These are phyloP conservation scores for Cryptosporidium bovis DNA, from an alignment of 169 alveolate genomes.

Conservation along the genomic window DNA sequence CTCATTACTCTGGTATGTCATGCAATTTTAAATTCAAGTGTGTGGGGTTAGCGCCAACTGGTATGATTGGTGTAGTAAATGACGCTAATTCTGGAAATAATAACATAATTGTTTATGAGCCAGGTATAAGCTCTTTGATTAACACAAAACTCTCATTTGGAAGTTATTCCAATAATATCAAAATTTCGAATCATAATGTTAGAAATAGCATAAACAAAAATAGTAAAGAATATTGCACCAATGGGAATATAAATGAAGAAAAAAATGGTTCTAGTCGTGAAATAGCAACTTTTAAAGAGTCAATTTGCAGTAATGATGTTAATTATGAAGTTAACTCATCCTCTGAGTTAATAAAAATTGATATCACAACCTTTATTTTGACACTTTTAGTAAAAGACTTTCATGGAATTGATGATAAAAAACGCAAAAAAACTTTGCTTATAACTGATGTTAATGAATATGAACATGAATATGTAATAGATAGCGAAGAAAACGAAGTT, in stretches of 20 bases:
- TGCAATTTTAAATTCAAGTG: slow-evolving; percentile 42
- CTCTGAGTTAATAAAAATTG: neutral
- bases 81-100: neutral
- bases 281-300: too few species aligned
- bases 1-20: slow-evolving; percentile 35
- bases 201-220: neutral
- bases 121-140: slow-evolving; percentile 29
- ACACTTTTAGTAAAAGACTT: slow-evolving; percentile 16
- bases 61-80: neutral
- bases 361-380: slow-evolving; percentile 6
- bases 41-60: slow-evolving; percentile 42
- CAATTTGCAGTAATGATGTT: too few species aligned
- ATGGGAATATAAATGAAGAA: too few species aligned
- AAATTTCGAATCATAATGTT: neutral
- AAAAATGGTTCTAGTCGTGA: too few species aligned
- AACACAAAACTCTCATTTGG: slow-evolving; percentile 5
- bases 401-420: neutral
- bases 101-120: slow-evolving; percentile 2
- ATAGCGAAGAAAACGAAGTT: neutral
- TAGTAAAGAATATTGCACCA: too few species aligned
- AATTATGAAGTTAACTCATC: neutral
- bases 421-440: neutral
- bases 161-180: slow-evolving; percentile 34
- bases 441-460: neutral
- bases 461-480: too few species aligned